A percentile compares a stretch with the other conserved stretches of the same genome.
Conservation (phyloP, 176 grass and related monocot species). For the Alopecurus myosuroides region DNA sequence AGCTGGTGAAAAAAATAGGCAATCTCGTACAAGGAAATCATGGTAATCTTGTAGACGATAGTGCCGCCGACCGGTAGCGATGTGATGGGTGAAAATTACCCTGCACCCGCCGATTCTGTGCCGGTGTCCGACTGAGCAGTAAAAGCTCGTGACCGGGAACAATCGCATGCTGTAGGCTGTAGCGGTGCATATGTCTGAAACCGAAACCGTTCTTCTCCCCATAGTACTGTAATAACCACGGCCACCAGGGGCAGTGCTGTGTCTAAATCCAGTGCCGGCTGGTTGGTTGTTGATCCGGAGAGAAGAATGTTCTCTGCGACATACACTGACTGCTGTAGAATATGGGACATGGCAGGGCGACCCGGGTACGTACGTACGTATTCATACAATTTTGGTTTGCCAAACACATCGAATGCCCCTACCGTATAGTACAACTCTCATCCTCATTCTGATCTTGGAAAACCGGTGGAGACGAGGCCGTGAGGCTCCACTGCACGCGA, state of each 20-base stretch:
- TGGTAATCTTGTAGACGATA: not conserved
- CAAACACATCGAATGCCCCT: not conserved
- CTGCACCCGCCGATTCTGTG: not conserved
- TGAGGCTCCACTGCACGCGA: slow-evolving; percentile 11
- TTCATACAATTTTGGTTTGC: not conserved
- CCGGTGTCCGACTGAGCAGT: not conserved
- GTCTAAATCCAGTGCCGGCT: not conserved
- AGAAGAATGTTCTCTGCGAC: slow-evolving; percentile 17
- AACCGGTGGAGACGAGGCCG: not conserved
- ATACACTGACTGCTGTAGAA: not conserved
- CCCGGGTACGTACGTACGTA: too few species aligned
- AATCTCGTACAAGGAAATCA: not conserved
- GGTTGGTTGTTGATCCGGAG: not conserved
- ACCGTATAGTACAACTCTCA: not conserved
- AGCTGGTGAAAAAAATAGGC: not conserved
- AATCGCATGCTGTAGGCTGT: not conserved
- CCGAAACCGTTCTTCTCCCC: not conserved
- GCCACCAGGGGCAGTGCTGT: not conserved
- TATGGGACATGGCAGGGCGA: not conserved
- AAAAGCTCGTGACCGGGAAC: not conserved
- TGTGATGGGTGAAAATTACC: slow-evolving; percentile 10
- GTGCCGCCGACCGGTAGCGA: slow-evolving; percentile 14
- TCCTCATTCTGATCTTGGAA: slow-evolving; percentile 39
- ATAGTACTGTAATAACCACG: not conserved
- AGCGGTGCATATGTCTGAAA: not conserved